A percentile compares a stretch with the other conserved stretches of the same genome.
phyloP scores from a whole-genome alignment of 768 basidiomycete species.

The Infundibulicybe gibba region DNA sequence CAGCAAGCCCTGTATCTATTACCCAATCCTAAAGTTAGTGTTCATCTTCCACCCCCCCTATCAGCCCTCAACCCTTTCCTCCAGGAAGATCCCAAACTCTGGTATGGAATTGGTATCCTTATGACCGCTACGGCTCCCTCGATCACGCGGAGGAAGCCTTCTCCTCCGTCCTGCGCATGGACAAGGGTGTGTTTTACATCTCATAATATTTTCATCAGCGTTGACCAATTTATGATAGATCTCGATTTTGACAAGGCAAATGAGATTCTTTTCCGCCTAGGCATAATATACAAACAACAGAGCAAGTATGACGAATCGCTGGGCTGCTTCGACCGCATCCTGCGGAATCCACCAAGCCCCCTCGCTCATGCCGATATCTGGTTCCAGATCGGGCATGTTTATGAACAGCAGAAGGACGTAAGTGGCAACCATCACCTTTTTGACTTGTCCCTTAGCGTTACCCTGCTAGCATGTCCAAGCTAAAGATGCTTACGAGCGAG shows the following conservation, averaged over 20 bases:
- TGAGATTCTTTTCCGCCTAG: constrained; percentile 96
- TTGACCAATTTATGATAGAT: constrained; percentile 29
- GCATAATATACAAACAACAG: constrained; percentile 99
- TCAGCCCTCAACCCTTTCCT: constrained; percentile 7
- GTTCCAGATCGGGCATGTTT: constrained; percentile 99
- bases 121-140: constrained; percentile 96
- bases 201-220: constrained; percentile 1
- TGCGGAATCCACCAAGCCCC: constrained; percentile 92
- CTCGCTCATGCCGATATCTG: constrained; percentile 97
- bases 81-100: constrained; percentile 94
- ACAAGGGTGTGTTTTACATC: constrained; percentile 69
- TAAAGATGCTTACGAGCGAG: constrained; percentile 94
- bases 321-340: constrained; percentile 93
- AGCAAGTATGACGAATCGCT: constrained; percentile 88
- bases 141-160: constrained; percentile 99
- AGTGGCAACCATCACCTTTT: constrained; percentile 14
- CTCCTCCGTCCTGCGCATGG: constrained; percentile 93
- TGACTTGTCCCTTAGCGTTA: constrained; percentile 10
- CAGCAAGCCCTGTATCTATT: constrained; percentile 96
- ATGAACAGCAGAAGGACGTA: constrained; percentile 96
- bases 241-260: constrained; percentile 97
- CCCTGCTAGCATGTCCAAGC: constrained; percentile 73
- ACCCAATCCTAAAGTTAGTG: constrained; percentile 86
- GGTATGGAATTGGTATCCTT: constrained; percentile 99
- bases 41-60: too few species aligned